Evolutionary conservation across 108 stramenopile species (phyloP).

Genomic region (Asterionellopsis glacialis): DNA sequence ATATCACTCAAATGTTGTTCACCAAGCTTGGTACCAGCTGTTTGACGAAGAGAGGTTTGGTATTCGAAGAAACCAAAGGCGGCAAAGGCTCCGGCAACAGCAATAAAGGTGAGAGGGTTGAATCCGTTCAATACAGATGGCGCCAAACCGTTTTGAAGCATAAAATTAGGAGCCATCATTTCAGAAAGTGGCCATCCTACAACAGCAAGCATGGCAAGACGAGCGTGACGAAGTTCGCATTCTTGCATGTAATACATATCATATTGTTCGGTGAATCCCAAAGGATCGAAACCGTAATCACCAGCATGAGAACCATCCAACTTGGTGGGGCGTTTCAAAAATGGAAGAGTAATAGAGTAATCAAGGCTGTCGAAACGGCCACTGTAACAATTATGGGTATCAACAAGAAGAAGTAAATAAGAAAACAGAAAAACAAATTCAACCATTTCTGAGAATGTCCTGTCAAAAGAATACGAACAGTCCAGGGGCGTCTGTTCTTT

Average conservation of each 20-base stretch:
- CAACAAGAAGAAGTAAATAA: background rate
- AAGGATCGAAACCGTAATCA: slow-evolving; percentile 80
- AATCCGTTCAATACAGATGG: slow-evolving; percentile 80
- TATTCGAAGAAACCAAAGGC: slow-evolving; percentile 66
- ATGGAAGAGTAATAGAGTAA: slow-evolving; percentile 66
- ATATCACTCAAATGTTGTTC: slow-evolving; percentile 57
- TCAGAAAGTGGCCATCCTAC: slow-evolving; percentile 77
- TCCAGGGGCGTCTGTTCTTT: no score
- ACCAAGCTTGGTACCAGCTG: slow-evolving; percentile 41
- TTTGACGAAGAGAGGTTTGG: slow-evolving; percentile 60
- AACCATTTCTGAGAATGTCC: no score
- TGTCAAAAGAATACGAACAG: no score
- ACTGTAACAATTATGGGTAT: slow-evolving; percentile 29
- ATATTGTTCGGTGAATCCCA: slow-evolving; percentile 59
- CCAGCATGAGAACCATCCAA: slow-evolving; percentile 83
- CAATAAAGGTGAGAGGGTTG: slow-evolving; percentile 54
- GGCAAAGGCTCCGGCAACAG: slow-evolving; percentile 45
- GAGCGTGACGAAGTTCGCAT: slow-evolving; percentile 63
- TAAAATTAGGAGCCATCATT: slow-evolving; percentile 61
- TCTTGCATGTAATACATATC: slow-evolving; percentile 58
- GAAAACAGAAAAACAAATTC: no score
- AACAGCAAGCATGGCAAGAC: slow-evolving; percentile 80
- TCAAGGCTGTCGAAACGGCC: slow-evolving; percentile 57
- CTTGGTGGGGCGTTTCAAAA: slow-evolving; percentile 58
- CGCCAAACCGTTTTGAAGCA: slow-evolving; percentile 58